Evolutionary conservation across 1,284 basidiomycete genomes (phyloP).

Genomic region (Pseudozyma tsukubaensis): DNA sequence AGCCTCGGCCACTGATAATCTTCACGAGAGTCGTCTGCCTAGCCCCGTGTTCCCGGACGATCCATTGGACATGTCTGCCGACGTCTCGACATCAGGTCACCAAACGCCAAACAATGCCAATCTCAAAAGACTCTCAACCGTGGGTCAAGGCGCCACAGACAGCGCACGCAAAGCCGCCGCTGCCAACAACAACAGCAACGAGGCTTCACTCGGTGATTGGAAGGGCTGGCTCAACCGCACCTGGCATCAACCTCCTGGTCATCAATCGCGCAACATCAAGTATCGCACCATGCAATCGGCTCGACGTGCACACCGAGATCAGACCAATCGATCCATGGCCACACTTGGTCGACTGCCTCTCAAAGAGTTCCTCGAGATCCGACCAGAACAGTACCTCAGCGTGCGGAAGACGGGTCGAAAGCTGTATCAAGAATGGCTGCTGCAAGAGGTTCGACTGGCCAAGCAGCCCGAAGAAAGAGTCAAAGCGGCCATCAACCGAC

Average conservation of each 20-base stretch:
- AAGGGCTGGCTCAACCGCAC: constrained; percentile 48
- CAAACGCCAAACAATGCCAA: constrained; percentile 25
- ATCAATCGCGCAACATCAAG: constrained; percentile 41
- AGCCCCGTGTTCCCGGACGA: constrained; percentile 51
- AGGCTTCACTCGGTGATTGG: constrained; percentile 46
- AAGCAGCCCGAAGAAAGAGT: constrained; percentile 56
- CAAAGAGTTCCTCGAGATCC: constrained; percentile 56
- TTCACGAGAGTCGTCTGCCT: constrained; percentile 42
- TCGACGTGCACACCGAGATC: constrained; percentile 41
- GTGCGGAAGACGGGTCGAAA: constrained; percentile 53
- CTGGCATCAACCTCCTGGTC: constrained; percentile 37
- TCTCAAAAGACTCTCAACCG: constrained; percentile 37
- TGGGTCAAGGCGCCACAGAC: constrained; percentile 16
- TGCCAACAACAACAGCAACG: neutral
- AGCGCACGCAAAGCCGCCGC: constrained; percentile 30
- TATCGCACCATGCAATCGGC: constrained; percentile 51
- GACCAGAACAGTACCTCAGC: constrained; percentile 51
- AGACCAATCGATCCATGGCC: constrained; percentile 52
- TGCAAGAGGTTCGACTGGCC: constrained; percentile 52
- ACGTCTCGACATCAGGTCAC: constrained; percentile 22
- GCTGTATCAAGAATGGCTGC: constrained; percentile 56
- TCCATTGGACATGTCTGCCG: constrained; percentile 34
- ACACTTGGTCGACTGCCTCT: constrained; percentile 54
- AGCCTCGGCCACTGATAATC: constrained; percentile 16
- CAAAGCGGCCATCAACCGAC: constrained; percentile 49